Base-by-base conservation (phyloP, 805 yeast genomes). In the Starmerella bombicola region DNA sequence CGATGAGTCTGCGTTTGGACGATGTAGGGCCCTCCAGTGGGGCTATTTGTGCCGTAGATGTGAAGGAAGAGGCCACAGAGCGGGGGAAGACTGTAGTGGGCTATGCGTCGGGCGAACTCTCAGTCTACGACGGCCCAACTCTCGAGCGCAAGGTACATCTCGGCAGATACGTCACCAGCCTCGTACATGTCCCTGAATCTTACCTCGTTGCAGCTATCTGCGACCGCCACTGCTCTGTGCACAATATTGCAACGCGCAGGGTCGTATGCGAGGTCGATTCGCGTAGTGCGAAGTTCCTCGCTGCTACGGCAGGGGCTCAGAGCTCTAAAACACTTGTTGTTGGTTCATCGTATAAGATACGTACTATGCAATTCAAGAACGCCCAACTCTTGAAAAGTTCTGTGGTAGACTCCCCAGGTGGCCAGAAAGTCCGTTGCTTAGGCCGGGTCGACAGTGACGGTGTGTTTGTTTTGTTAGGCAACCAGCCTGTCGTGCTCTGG, bases 291-390 rank as follows among this genome's bases (percentile, higher is more conserved):
- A 38, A 35, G 21, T 33, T 25, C 24, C 31, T 42, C 9, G n/a
- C 32, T 15, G 32, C 17, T 9, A 34, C 24, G 23, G 15, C 32
- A 8, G 18, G 9, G 8, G n/a, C 32, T 9, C 9, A 9, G 18
- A 9, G 15, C 32, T 7, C 9, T 15, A 9, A 17, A 9, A 17
- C 18, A 8, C 31, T 44, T 16, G 47, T 40, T 13, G 50, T 48
- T 8, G 52, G 37, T 5, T 48, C 52, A 9, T 22, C 40, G 12
- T 48, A 48, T 35, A 48, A 48, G 29, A 22, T 48, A n/a, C 43
- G 52, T 12, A 30, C 41, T n/a, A 19, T 41, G 17, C 29, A 19
- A 16, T 33, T 38, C 22, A 16, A 20, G 13, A 22, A 20, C 20
- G 15, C 25, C 18, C 15, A 12, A 15, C 12, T 42, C 10, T 15